These are phyloP conservation scores for thale cress (Arabidopsis thaliana) DNA, from an alignment of 345 rosid genomes.

Conservation along the genomic window TAIR10.1 NC_003070.9:20535001-20535500, in stretches of 20 bases:
- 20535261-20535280: not conserved
- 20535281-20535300: not conserved
- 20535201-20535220: constrained; percentile 23
- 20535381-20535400: constrained; percentile 92
- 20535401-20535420: constrained; percentile 62
- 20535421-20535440: constrained; percentile 64
- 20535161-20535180: constrained; percentile 46
- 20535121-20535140: constrained; percentile 76
- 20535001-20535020: constrained; percentile 40
- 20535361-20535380: constrained; percentile 84
- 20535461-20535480: constrained; percentile 46
- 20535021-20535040: constrained; percentile 34
- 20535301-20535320: constrained; percentile 41
- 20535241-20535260: constrained; percentile 16
- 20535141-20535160: constrained; percentile 95
- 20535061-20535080: constrained; percentile 87
- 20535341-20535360: constrained; percentile 98
- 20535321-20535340: constrained; percentile 88
- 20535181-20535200: not conserved
- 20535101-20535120: constrained; percentile 68
- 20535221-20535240: not conserved
- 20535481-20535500: constrained; percentile 66
- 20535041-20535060: constrained; percentile 72
- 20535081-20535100: constrained; percentile 90
- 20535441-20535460: constrained; percentile 44